Base-by-base conservation (phyloP, 2,329 filamentous ascomycete species). In the Falciphora oryzae region DNA sequence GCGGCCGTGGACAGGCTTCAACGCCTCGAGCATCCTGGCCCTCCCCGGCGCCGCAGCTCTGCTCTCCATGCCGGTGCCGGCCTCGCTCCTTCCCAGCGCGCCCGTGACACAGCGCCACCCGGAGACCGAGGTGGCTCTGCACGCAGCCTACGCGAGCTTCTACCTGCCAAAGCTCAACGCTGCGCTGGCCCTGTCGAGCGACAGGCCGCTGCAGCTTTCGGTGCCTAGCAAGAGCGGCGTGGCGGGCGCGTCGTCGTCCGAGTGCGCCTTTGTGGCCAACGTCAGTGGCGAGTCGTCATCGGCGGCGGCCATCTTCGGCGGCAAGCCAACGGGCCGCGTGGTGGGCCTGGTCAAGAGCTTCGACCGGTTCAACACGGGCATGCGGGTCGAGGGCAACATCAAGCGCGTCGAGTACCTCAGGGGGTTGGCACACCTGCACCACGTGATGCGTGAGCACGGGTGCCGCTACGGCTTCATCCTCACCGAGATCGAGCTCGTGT, bases 381-480 rank as follows among this genome's bases (percentile, higher is more conserved):
- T 97, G 91, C 91, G 93, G 66, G 87, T 89, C 66, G 92, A 96
- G 75, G 88, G 88, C 59, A 92, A 93, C 68, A 85, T 92, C 75
- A 90, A 93, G 77, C 89, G 91, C 65, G 91, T 97, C 65, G 88
- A 94, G 77, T 97, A 97, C 79, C 88, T 97, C 27, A 89, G 90
- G 62, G 92, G 92, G 1, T 86, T 98, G 6, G 84, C 93, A 0
- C 92, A 96, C 71, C 81, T 97, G 59, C 94, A 98, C 77, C 86
- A 91, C 73, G 88, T 89, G 73, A 97, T 97, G 92, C 92, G 94
- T 75, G 92, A 96, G 78, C 91, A 97, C 78, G 88, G 89, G 69
- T 96, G 92, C 74, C 89, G 94, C 66, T 98, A 97, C 76, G 94
- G 94, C 64, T 98, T 97, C 81, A 94, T 98, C 76, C 87, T 97